Base-by-base conservation (phyloP, 768 basidiomycete species). In the Termitomyces sp. region DNA sequence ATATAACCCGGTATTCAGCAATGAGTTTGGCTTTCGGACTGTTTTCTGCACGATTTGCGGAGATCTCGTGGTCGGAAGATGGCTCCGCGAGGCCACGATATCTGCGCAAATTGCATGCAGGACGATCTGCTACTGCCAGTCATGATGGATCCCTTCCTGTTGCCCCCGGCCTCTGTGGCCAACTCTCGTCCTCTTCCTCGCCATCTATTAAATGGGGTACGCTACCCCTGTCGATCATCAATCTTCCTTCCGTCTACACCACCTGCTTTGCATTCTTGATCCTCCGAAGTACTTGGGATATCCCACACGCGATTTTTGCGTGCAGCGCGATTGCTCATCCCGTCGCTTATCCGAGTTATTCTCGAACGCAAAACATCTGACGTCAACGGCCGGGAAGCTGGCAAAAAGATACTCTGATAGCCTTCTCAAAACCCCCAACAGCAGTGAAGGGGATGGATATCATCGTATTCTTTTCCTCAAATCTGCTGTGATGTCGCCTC, bases 381-480 rank as follows among this genome's bases (percentile, higher is more conserved):
- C 57, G 65, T 60, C 74, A 10, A 72, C 73, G 36, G 63, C 84
- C 2, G 71, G 64, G 18, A 73, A 66, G 1, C 72, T 84, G 3
- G 82, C 82, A 61, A 3, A 60, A 69, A 31, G n/a, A 55, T 77
- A 35, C 70, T 70, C 12, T 86, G 82, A 84, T 80, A 84, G 59
- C 84, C 81, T 0, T 85, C n/a, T n/a, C n/a, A n/a, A n/a, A n/a
- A n/a, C n/a, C 86, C 85, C 60, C 60, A 70, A 69, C 74, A 7
- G 70, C 86, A 45, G 74, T 86, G 29, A 85, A 87, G 56, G 20
- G 64, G 59, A 70, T 5, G 84, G 83, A 0, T 86, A 84, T 53
- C 81, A 78, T 63, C 85, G 86, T 48, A 86, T 87, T 68, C 81
- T 76, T 13, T 86, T 16, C 66, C 74, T 0, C 64, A 86, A 56